phyloP scores from a whole-genome alignment of 371 early-diverging fungal genomes.

The Catenaria anguillulae region DNA sequence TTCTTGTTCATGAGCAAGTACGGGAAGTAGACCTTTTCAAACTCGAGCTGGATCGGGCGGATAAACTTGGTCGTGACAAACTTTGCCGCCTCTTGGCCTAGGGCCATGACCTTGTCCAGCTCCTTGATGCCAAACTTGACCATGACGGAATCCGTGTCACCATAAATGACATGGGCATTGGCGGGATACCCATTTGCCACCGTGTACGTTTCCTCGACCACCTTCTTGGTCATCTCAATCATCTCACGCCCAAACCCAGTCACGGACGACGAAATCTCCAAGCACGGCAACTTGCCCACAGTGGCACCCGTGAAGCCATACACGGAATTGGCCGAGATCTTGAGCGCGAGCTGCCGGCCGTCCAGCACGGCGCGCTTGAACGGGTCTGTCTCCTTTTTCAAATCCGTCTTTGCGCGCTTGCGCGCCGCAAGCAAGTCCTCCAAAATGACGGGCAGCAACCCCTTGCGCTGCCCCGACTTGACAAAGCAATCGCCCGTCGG shows the following conservation, averaged over 20 bases:
- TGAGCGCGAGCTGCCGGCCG: constrained; percentile 96
- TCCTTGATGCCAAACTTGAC: constrained; percentile 82
- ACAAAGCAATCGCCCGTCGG: constrained; percentile 87
- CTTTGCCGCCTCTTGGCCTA: constrained; percentile 77
- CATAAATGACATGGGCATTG: constrained; percentile 94
- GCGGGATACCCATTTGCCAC: constrained; percentile 74
- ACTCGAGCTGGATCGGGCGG: constrained; percentile 95
- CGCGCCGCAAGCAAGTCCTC: constrained; percentile 86
- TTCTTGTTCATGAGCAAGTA: constrained; percentile 99
- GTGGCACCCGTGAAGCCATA: constrained; percentile 99
- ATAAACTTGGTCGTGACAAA: constrained; percentile 77
- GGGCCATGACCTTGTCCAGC: constrained; percentile 72
- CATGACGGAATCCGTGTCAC: constrained; percentile 99
- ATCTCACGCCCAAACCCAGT: constrained; percentile 98
- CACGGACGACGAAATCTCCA: constrained; percentile 96
- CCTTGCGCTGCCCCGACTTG: constrained; percentile 53
- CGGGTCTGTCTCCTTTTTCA: constrained; percentile 90
- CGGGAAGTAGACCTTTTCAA: constrained; percentile 98
- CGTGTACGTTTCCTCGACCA: constrained; percentile 74
- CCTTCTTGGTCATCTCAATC: constrained; percentile 85
- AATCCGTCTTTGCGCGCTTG: constrained; percentile 85
- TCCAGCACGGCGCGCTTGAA: constrained; percentile 85
- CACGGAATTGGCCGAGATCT: constrained; percentile 98
- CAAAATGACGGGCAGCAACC: constrained; percentile 89
- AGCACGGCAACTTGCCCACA: constrained; percentile 91